Evolutionary conservation across 805 yeast genomes (phyloP).

Genomic region (Debaryomyces castellii): DNA sequence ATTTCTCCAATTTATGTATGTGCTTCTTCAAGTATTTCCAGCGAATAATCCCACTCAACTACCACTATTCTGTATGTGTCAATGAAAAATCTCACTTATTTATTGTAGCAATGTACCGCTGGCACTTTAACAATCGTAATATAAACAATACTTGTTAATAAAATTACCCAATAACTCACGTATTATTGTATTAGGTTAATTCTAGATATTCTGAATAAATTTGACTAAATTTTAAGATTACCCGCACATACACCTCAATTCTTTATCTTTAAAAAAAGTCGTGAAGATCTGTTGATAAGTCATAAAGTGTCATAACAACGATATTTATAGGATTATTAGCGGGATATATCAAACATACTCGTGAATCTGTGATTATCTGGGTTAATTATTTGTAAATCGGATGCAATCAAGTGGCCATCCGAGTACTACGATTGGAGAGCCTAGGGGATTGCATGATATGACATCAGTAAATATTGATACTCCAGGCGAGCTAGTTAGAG

Average conservation of each 20-base stretch:
- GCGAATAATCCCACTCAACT: neutral
- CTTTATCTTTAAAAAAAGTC: neutral
- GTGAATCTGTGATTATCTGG: neutral
- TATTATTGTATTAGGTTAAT: neutral
- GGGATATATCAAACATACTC: neutral
- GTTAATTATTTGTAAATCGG: neutral
- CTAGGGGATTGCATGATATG: neutral
- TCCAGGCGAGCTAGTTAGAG: neutral
- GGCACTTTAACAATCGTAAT: neutral
- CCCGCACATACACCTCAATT: neutral
- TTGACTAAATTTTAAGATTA: too few relatives aligned
- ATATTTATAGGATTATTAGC: neutral
- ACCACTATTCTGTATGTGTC: neutral
- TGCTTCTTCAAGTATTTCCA: neutral
- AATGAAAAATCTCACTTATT: neutral
- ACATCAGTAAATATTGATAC: neutral
- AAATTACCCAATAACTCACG: neutral
- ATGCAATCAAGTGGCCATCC: neutral
- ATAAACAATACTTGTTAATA: neutral
- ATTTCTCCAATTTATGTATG: constrained; percentile 2
- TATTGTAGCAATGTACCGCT: neutral
- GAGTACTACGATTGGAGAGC: neutral
- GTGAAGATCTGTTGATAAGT: neutral
- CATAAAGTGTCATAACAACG: neutral
- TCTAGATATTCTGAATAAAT: neutral